phyloP scores from a whole-genome alignment of 1,139 yeast genomes.

The Lodderomyces margitis region DNA sequence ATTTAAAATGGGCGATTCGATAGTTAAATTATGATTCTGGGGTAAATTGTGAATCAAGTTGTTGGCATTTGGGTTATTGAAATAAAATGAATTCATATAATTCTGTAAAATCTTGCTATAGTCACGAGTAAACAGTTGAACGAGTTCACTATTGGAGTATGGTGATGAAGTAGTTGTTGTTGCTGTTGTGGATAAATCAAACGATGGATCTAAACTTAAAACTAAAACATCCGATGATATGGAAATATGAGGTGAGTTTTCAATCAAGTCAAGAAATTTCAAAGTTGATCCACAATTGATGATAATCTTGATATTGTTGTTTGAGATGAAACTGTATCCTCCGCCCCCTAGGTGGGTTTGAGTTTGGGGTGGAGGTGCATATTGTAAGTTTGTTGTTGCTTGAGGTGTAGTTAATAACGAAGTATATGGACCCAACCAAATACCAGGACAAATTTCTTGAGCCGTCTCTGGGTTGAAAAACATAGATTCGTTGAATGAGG shows the following conservation, averaged over 20 bases:
- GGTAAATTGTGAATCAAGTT: slow-evolving; percentile 34
- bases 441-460: slow-evolving; percentile 30
- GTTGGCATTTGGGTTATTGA: slow-evolving; percentile 29
- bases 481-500: slow-evolving; percentile 11
- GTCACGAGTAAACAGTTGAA: slow-evolving; percentile 25
- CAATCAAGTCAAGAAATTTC: slow-evolving; percentile 25
- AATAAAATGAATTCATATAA: slow-evolving; percentile 38
- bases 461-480: slow-evolving; percentile 17
- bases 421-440: slow-evolving; percentile 30
- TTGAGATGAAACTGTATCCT: slow-evolving; percentile 16
- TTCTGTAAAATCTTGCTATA: slow-evolving; percentile 40
- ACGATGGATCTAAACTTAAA: slow-evolving; percentile 39
- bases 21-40: slow-evolving; percentile 22
- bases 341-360: not conserved
- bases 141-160: slow-evolving; percentile 19
- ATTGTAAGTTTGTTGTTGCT: not conserved
- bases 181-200: slow-evolving; percentile 16
- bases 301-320: slow-evolving; percentile 36
- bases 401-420: slow-evolving; percentile 13
- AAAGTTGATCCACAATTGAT: slow-evolving; percentile 42
- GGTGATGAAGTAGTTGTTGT: slow-evolving; percentile 6
- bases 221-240: slow-evolving; percentile 41
- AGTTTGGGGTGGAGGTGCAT: not conserved
- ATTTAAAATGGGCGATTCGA: slow-evolving; percentile 37
- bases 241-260: slow-evolving; percentile 20